Conservation (phyloP, 2,329 filamentous ascomycete species). For the Botrytis byssoidea region DNA sequence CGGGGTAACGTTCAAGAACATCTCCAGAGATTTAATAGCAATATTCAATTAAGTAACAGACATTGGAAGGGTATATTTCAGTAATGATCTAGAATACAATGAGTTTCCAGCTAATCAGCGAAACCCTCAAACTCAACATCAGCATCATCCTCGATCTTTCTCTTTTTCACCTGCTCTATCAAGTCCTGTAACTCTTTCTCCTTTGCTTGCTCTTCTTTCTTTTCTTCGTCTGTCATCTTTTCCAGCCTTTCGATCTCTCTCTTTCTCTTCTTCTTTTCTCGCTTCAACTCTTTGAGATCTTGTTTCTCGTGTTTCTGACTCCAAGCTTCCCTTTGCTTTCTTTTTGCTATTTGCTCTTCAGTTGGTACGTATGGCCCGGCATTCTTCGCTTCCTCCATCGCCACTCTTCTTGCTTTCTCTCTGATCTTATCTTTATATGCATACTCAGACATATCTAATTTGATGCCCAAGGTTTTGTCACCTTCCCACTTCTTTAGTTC, state of each 20-base stretch:
- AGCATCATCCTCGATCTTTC: constrained; percentile 42
- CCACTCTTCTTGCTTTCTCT: constrained; percentile 62
- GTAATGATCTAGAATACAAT: constrained; percentile 36
- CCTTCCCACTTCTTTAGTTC: constrained; percentile 75
- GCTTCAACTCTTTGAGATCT: constrained; percentile 58
- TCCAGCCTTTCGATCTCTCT: constrained; percentile 62
- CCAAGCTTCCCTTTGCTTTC: constrained; percentile 67
- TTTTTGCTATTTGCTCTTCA: constrained; percentile 52
- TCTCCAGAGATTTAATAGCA: neutral
- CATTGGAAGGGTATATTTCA: neutral
- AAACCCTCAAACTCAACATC: constrained; percentile 41
- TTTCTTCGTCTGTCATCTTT: constrained; percentile 70
- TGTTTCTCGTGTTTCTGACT: constrained; percentile 68
- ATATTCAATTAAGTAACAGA: neutral
- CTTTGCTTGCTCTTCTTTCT: constrained; percentile 55
- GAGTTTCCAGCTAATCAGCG: constrained; percentile 30
- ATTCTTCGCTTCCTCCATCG: constrained; percentile 51
- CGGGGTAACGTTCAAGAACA: neutral
- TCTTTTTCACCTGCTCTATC: constrained; percentile 61
- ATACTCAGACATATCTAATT: constrained; percentile 66
- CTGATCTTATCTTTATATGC: constrained; percentile 70
- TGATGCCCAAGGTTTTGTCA: constrained; percentile 60
- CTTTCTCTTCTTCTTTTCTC: constrained; percentile 63
- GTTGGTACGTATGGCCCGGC: constrained; percentile 41
- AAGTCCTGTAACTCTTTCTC: constrained; percentile 62